Conservation (phyloP, 352 stramenopile species). For the Phytophthora cryptogea region DNA sequence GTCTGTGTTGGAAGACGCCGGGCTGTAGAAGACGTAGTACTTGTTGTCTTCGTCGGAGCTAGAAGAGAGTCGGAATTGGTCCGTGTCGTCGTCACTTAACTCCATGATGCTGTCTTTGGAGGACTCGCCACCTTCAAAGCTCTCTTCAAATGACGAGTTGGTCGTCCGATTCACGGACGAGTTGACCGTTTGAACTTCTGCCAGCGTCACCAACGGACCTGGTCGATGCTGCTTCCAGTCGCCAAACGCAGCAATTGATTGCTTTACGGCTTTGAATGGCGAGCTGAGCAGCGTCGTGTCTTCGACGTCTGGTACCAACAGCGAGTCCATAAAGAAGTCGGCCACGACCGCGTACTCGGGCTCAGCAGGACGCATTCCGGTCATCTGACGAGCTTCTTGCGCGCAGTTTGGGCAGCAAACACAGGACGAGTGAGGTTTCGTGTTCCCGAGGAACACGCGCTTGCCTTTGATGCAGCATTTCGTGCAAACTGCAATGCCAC, state of each 20-base stretch:
- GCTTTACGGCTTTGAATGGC: not conserved
- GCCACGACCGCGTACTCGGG: conserved; percentile 24
- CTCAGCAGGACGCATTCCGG: conserved; percentile 20
- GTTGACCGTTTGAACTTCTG: conserved; percentile 5
- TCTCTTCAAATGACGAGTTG: conserved; percentile 19
- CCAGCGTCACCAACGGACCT: conserved; percentile 9
- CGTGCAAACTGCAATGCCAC: conserved; percentile 30
- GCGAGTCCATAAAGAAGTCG: conserved; percentile 28
- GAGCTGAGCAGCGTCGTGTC: conserved; percentile 1
- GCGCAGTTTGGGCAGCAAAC: conserved; percentile 43
- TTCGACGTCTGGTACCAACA: conserved; percentile 1
- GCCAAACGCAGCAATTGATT: not conserved
- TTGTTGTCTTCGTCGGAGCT: conserved; percentile 15
- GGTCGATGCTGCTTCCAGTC: conserved; percentile 22
- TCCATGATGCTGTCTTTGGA: conserved; percentile 20
- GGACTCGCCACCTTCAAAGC: conserved; percentile 2
- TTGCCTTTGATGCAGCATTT: conserved; percentile 39
- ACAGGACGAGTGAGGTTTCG: conserved; percentile 18
- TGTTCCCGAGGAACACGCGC: conserved; percentile 25
- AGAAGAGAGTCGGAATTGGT: conserved; percentile 8
- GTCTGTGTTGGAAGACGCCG: conserved; percentile 5
- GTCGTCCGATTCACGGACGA: conserved; percentile 23
- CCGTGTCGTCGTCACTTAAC: conserved; percentile 21
- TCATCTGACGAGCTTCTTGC: conserved; percentile 39
- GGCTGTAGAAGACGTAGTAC: conserved; percentile 31